phyloP scores from a whole-genome alignment of 2,329 filamentous ascomycete species.

The Fusarium euwallaceae region DNA sequence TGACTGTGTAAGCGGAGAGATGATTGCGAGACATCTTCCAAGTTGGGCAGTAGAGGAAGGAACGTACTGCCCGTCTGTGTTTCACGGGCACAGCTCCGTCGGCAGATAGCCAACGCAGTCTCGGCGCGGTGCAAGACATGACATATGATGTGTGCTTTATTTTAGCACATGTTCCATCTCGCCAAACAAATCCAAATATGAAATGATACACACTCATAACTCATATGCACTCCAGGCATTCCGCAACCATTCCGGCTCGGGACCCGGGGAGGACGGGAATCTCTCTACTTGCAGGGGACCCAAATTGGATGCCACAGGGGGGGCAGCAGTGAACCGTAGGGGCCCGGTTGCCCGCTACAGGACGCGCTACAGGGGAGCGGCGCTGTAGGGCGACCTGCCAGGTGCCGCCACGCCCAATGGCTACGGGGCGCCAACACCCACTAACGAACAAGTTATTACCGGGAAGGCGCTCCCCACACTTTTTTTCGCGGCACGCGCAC shows the following conservation, averaged over 20 bases:
- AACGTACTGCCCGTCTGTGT: background rate
- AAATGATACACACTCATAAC: background rate
- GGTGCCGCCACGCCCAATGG: slow-evolving; percentile 18
- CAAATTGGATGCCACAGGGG: slow-evolving; percentile 33
- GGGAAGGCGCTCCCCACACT: slow-evolving; percentile 29
- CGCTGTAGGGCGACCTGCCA: slow-evolving; percentile 27
- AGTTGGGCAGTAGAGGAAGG: slow-evolving; percentile 7
- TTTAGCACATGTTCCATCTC: background rate
- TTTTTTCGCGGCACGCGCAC: slow-evolving; percentile 37
- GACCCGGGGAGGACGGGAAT: slow-evolving; percentile 16
- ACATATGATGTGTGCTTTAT: background rate
- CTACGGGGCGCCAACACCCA: slow-evolving; percentile 6
- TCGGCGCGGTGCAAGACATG: background rate
- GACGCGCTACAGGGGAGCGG: slow-evolving; percentile 10
- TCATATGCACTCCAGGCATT: background rate
- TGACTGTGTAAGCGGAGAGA: slow-evolving; percentile 22
- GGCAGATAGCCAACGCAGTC: background rate
- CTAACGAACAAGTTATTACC: slow-evolving; percentile 29
- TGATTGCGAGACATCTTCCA: slow-evolving; percentile 30
- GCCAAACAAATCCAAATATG: background rate
- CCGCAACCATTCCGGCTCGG: slow-evolving; percentile 30
- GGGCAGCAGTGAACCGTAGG: background rate
- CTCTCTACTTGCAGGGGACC: slow-evolving; percentile 15
- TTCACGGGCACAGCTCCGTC: slow-evolving; percentile 12
- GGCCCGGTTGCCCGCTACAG: slow-evolving; percentile 14